Evolutionary conservation across 495 filamentous ascomycete genomes (phyloP).

Genomic region (Trichodelitschia bisporula): DNA sequence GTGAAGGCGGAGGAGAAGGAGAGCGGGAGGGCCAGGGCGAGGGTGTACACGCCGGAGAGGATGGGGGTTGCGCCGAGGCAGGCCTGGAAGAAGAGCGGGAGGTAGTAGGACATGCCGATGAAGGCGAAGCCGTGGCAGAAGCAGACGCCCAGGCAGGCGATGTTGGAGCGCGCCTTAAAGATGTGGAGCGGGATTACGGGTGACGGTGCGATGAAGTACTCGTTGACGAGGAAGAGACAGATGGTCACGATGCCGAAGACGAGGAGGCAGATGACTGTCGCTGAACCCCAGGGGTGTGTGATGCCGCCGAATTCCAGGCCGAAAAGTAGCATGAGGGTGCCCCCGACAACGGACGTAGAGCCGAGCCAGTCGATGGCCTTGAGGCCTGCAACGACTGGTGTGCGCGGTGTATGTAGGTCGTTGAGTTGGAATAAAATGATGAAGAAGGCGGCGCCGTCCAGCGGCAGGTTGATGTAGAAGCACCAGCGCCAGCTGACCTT

Average conservation of each 20-base stretch:
- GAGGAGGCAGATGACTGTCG: constrained; percentile 7
- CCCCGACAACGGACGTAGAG: constrained; percentile 4
- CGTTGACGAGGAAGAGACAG: constrained; percentile 5
- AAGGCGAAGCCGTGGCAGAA: constrained; percentile 40
- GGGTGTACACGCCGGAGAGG: constrained; percentile 51
- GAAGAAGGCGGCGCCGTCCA: constrained; percentile 3
- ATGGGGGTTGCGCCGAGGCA: constrained; percentile 50
- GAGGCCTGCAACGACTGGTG: constrained; percentile 3
- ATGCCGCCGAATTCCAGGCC: constrained; percentile 7
- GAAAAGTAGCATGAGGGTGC: constrained; percentile 6
- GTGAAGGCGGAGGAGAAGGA: constrained; percentile 36
- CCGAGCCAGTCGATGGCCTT: constrained; percentile 10
- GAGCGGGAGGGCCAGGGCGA: constrained; percentile 48
- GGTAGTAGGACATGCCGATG: constrained; percentile 47
- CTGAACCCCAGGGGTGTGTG: constrained; percentile 6
- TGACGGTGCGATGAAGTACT: constrained; percentile 3
- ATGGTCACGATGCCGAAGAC: constrained; percentile 4
- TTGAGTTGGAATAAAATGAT: constrained; percentile 3
- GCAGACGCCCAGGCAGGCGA: constrained; percentile 1
- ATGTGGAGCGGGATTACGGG: constrained; percentile 4
- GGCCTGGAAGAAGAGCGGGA: constrained; percentile 38
- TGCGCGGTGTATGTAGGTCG: constrained; percentile 3
- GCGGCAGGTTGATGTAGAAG: constrained; percentile 7
- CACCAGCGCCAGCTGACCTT: constrained; percentile 15
- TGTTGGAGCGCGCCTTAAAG: constrained; percentile 1